phyloP scores from a whole-genome alignment of 306 rosid species.

The Acacia melanoxylon region DNA sequence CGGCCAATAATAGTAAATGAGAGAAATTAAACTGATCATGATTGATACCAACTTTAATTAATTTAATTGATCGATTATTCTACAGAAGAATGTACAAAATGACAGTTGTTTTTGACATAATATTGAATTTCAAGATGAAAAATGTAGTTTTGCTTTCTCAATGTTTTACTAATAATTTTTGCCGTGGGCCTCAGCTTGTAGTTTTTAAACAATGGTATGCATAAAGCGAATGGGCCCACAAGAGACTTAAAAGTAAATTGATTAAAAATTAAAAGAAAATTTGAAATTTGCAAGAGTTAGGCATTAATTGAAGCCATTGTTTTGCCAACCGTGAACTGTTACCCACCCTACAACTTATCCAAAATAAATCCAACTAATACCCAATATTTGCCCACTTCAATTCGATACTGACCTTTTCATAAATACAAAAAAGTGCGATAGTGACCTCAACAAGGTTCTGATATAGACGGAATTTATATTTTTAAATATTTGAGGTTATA shows the following conservation, averaged over 20 bases:
- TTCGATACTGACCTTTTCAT: background rate
- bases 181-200: background rate
- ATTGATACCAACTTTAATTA: too few species aligned
- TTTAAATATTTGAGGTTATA: background rate
- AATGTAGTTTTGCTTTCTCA: background rate
- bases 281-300: background rate
- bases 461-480: background rate
- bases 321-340: constrained; percentile 1
- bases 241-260: background rate
- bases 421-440: too few species aligned
- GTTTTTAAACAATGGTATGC: background rate
- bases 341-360: background rate
- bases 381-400: constrained; percentile 17
- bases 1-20: too few species aligned
- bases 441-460: background rate
- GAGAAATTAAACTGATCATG: too few species aligned
- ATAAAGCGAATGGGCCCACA: background rate
- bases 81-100: too few species aligned
- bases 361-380: background rate
- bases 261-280: background rate
- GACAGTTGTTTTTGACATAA: background rate
- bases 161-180: background rate
- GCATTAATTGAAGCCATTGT: constrained; percentile 11
- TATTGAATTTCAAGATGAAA: background rate
- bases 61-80: too few species aligned